Evolutionary conservation across 129 eudicot genomes (phyloP).

Genomic region (Artemisia tridentata): DNA sequence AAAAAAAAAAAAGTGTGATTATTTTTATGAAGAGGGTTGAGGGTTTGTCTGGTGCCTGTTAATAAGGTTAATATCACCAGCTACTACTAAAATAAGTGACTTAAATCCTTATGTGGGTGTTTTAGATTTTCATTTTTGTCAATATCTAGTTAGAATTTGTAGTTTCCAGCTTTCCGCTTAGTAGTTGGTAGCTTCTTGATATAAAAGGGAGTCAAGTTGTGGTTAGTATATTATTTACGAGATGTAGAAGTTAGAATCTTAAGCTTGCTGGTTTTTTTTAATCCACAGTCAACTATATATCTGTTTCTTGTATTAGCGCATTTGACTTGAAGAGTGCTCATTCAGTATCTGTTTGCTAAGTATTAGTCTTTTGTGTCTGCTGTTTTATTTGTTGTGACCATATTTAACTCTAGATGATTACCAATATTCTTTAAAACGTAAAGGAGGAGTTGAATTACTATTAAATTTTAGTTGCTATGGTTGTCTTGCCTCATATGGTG

Average conservation of each 20-base stretch:
- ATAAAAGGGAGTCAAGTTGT: constrained; percentile 19
- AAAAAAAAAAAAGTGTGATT: neutral
- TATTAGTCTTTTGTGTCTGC: constrained; percentile 7
- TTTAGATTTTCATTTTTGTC: neutral
- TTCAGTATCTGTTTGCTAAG: constrained; percentile 14
- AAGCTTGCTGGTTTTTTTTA: neutral
- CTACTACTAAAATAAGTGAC: neutral
- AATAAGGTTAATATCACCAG: neutral
- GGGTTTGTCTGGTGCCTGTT: neutral
- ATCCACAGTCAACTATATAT: neutral
- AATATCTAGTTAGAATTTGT: neutral
- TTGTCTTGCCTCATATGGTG: constrained; percentile 11
- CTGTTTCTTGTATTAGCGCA: constrained; percentile 3
- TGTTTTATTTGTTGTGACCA: constrained; percentile 1
- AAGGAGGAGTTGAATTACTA: neutral
- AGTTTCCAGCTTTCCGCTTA: neutral
- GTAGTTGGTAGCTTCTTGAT: constrained; percentile 5
- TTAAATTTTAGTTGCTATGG: constrained; percentile 10
- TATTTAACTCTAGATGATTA: constrained; percentile 12
- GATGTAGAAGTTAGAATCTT: neutral
- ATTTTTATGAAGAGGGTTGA: neutral
- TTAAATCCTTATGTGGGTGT: neutral
- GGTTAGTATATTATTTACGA: constrained; percentile 8
- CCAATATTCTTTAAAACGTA: neutral
- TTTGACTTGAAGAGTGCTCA: neutral